Percentiles rank a stretch among this genome's conserved stretches.
phyloP scores from a whole-genome alignment of 164 flowering plant species.

The Kalanchoe fedtschenkoi region DNA sequence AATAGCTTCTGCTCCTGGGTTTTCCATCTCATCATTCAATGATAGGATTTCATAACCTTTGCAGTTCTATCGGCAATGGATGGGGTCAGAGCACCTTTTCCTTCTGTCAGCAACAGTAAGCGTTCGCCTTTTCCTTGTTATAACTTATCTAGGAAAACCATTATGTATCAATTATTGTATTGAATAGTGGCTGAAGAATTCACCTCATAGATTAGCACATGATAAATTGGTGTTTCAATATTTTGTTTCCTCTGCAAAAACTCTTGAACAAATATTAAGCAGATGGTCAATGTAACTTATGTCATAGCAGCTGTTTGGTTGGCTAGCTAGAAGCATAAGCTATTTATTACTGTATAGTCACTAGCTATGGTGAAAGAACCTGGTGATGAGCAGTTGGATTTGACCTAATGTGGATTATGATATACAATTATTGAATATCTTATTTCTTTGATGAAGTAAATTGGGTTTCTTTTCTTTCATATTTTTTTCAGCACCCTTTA shows the following conservation, averaged over 20 bases:
- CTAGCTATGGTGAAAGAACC: background rate
- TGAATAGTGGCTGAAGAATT: background rate
- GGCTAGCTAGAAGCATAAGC: background rate
- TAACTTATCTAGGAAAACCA: background rate
- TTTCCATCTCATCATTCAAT: background rate
- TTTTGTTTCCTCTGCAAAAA: too few relatives aligned
- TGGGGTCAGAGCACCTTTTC: constrained; percentile 68
- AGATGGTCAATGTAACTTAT: background rate
- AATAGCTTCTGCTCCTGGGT: background rate
- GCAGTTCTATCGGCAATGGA: constrained; percentile 81
- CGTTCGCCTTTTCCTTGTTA: background rate
- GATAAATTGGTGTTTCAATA: too few relatives aligned
- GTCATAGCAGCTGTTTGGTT: background rate
- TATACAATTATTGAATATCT: background rate
- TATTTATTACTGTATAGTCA: background rate
- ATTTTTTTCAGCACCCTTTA: too few relatives aligned
- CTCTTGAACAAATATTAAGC: too few relatives aligned
- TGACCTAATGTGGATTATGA: background rate
- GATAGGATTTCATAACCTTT: background rate
- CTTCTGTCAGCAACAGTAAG: constrained; percentile 59
- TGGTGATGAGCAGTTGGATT: background rate
- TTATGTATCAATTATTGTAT: too few relatives aligned
- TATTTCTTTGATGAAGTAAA: background rate
- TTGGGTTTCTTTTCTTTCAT: background rate
- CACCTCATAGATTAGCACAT: background rate